Evolutionary conservation across 495 filamentous ascomycete species (phyloP).

Genomic region (Ramalina peruviana): DNA sequence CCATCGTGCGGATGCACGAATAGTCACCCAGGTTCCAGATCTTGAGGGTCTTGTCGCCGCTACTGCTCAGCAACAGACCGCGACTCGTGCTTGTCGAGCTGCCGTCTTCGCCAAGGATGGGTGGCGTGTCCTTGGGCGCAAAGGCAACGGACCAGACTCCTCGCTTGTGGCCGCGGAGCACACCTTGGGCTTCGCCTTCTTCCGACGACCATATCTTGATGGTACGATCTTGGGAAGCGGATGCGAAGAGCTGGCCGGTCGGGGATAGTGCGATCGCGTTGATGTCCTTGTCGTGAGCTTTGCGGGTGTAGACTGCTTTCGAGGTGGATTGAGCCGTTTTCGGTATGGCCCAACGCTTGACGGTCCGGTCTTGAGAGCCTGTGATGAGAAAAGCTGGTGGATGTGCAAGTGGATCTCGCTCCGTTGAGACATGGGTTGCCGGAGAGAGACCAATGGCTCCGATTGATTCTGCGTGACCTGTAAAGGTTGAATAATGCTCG

Average conservation of each 20-base stretch:
- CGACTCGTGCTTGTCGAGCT: constrained; percentile 45
- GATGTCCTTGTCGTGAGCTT: constrained; percentile 98
- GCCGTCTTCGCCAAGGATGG: constrained; percentile 54
- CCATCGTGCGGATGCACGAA: constrained; percentile 82
- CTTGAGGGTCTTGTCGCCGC: constrained; percentile 90
- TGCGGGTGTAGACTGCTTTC: constrained; percentile 61
- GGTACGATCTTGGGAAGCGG: constrained; percentile 88
- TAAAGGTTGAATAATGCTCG: constrained; percentile 63
- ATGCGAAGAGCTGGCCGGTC: constrained; percentile 63
- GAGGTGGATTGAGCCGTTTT: constrained; percentile 27
- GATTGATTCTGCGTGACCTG: constrained; percentile 86
- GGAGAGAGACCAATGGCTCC: constrained; percentile 77
- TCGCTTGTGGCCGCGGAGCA: constrained; percentile 80
- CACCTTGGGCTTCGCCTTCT: constrained; percentile 74
- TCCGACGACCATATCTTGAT: constrained; percentile 92
- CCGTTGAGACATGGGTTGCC: constrained; percentile 46
- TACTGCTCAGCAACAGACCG: constrained; percentile 72
- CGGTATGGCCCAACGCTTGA: constrained; percentile 77
- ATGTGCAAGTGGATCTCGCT: constrained; percentile 53
- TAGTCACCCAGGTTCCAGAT: constrained; percentile 92
- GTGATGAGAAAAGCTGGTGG: constrained; percentile 77
- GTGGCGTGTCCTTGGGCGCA: constrained; percentile 59
- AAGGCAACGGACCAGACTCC: constrained; percentile 94
- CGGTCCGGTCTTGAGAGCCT: constrained; percentile 84
- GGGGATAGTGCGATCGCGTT: constrained; percentile 78